Conservation (phyloP, 495 filamentous ascomycete genomes). For the Chaetomidium leptoderma region DNA sequence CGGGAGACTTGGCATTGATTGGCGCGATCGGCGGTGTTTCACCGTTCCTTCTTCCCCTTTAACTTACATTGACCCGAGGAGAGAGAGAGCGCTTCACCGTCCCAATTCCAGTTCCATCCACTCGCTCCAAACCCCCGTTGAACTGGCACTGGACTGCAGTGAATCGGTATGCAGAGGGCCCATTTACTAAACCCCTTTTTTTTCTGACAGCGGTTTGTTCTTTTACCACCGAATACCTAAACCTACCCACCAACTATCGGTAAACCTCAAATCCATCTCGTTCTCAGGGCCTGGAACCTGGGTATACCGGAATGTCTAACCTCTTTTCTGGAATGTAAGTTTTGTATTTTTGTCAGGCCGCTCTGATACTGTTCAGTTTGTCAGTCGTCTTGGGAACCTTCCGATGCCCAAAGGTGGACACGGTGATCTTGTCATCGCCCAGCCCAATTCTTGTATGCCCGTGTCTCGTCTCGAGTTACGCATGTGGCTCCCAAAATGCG, state of each 20-base stretch:
- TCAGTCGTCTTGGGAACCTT: no score
- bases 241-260: not conserved
- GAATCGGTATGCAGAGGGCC: no score
- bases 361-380: no score
- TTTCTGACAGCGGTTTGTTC: no score
- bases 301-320: conserved; percentile 57
- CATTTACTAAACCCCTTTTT: no score
- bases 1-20: conserved; percentile 13
- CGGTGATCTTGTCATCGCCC: no score
- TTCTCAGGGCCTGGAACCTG: not conserved
- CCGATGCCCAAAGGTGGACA: no score
- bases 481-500: not conserved
- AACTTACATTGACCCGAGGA: not conserved
- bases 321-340: conserved; percentile 80
- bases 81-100: not conserved
- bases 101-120: no score
- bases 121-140: no score
- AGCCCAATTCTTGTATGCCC: not conserved
- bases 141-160: no score
- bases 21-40: not conserved
- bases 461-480: not conserved
- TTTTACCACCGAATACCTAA: no score
- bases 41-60: conserved; percentile 19
- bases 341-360: not conserved
- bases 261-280: not conserved